Base-by-base conservation (phyloP, 352 stramenopile genomes). In the Pythium biforme region DNA sequence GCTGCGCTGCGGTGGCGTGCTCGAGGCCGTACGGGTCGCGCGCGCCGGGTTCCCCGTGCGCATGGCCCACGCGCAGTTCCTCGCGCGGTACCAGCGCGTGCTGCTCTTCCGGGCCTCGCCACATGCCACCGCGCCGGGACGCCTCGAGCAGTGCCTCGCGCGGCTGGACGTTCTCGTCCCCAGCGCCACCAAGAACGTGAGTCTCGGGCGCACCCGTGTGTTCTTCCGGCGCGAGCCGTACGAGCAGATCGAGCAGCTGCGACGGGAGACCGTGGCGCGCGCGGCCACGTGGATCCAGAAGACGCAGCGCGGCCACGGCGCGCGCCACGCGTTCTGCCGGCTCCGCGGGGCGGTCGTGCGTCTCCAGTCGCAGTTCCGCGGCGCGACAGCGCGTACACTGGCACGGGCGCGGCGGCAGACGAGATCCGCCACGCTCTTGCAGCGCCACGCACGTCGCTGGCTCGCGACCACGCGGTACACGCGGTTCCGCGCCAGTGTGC, bases 151-250 rank as follows among this genome's bases (percentile, higher is more conserved):
- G 9, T 64, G 59, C 17, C 57, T 72, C 29, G 40, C 26, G 4
- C 54, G 51, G n/a, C 65, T 72, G 29, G 26, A 22, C 1, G 8
- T 9, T 10, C 47, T 65, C 12, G 29, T 72, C 4, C 19, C 49
- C 4, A 55, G 33, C 41, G 59, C 53, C 0, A 14, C 12, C 2
- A 41, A 15, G 1, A 80, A 79, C 31, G 81, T 94, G 26, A 84
- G 76, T 70, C 55, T 98, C 23, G 94, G 96, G 63, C 83, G 86
- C 45, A 97, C 92, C 3, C 96, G 95, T 40, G 90, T 99, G 4
- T 99, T 98, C 68, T 97, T 98, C 72, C 86, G 93, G 33, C 97
- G 97, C 48, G 83, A 90, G 25, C 88, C 92, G 20, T 97, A 98
- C 70, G 94, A 99, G 68, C 86, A 88, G 53, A 79, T 98, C 15